Conservation (phyloP, 164 flowering plant genomes). For the Dillenia turbinata region DNA sequence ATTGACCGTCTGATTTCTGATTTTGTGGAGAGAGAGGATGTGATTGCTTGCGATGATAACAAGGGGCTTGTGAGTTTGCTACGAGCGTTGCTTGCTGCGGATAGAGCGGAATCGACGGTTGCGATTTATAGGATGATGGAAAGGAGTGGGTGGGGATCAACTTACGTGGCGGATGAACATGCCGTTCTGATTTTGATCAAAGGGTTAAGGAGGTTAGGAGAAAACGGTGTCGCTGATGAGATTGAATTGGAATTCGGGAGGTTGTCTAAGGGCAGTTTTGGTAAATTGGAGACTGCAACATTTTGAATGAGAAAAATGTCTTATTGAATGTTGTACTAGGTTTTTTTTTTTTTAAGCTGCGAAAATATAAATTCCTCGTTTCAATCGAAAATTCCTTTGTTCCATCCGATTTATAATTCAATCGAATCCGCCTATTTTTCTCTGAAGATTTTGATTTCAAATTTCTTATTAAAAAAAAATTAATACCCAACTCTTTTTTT, state of each 20-base stretch:
- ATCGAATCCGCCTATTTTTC: no score
- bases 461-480: no score
- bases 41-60: constrained; percentile 22
- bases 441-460: no score
- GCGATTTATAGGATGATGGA: constrained; percentile 61
- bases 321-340: no score
- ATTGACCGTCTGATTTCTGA: constrained; percentile 55
- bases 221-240: constrained; percentile 47
- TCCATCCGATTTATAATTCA: no score
- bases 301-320: no score
- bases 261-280: constrained; percentile 24
- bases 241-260: constrained; percentile 40
- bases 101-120: constrained; percentile 48
- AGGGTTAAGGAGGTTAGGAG: constrained; percentile 72
- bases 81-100: constrained; percentile 49
- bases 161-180: constrained; percentile 47
- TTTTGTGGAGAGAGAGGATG: constrained; percentile 28
- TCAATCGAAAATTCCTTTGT: no score
- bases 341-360: no score
- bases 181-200: constrained; percentile 56
- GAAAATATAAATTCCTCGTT: no score
- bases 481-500: no score
- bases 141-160: constrained; percentile 38
- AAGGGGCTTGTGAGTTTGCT: constrained; percentile 47
- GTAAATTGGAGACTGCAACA: neutral